Evolutionary conservation across 139 green algal species (phyloP), one percentile per base, ranked within the genome.

Genomic region (Chlorella sp.): DNA sequence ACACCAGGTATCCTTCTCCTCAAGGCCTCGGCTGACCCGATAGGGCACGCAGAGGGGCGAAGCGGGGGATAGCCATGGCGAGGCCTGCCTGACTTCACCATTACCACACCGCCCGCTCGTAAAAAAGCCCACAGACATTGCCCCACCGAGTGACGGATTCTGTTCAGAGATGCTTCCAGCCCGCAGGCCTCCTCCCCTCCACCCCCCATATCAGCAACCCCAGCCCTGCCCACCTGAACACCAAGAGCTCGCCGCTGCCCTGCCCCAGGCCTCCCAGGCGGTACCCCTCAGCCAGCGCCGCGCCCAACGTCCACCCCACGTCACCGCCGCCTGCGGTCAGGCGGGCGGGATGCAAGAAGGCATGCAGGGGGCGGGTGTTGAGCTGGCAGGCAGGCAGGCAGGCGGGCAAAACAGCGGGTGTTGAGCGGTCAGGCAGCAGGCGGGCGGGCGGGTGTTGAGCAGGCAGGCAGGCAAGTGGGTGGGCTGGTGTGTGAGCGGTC

Each of bases 251-350:
- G 75, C 48, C 60, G 53, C 53, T n/a, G 26, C 19, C 32, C 28
- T 26, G 77, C 14, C 86, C 37, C 19, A 79, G 16, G 18, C 77
- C 66, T 0, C 66, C 90, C 30, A 96, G 89, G 22, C 80, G 82
- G 16, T 90, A 89, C 18, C 88, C 95, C 87, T 98, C 96, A 9
- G 93, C 94, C 53, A 98, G 86, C 12, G 96, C 96, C 0, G 96
- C 96, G 1, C 96, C 96, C 32, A 98, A 90, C 7, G 96, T 96
- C 96, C 96, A 98, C 12, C 88, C 94, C 15, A 96, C 84, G n/a
- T 94, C 90, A 0, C 90, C 92, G 18, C 77, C 77, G 53, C 95
- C 90, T 93, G 90, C 91, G 24, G 21, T 9, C 22, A 1, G 37
- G n/a, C 40, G 75, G 77, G 77, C 77, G 4, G 22, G 34, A 30